A percentile compares a stretch with the other conserved stretches of the same genome.
These are phyloP conservation scores for Kondoa malvinella DNA, from an alignment of 768 basidiomycete genomes.

Conservation along the genomic window DNA sequence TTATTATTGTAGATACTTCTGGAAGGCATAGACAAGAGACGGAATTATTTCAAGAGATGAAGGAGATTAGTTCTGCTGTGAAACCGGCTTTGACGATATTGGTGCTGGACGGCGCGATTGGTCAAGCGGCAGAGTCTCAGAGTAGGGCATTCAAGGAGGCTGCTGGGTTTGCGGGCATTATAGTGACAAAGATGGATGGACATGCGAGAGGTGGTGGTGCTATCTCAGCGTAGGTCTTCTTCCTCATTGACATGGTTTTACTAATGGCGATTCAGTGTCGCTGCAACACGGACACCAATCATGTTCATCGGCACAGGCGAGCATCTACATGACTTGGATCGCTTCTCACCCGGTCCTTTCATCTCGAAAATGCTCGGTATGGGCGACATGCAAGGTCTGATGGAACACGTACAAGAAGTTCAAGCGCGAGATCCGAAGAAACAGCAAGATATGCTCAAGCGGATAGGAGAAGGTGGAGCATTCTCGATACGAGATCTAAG, in stretches of 20 bases:
- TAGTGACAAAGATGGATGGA: constrained; percentile 98
- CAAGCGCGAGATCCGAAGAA: constrained; percentile 54
- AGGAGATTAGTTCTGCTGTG: constrained; percentile 82
- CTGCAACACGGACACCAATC: constrained; percentile 95
- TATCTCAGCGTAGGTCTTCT: constrained; percentile 71
- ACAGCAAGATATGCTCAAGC: constrained; percentile 95
- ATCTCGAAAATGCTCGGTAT: constrained; percentile 89
- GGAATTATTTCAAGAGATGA: constrained; percentile 95
- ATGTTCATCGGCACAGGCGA: constrained; percentile 97
- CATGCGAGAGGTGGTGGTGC: constrained; percentile 98
- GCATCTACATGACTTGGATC: constrained; percentile 90
- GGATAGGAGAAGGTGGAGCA: constrained; percentile 77
- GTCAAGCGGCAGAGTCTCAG: constrained; percentile 95
- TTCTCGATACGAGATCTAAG: constrained; percentile 93
- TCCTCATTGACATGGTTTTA: not conserved
- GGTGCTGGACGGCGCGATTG: constrained; percentile 91
- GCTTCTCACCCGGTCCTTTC: constrained; percentile 89
- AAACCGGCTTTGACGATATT: constrained; percentile 92
- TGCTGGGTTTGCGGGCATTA: constrained; percentile 93
- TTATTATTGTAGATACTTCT: constrained; percentile 96
- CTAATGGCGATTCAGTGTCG: constrained; percentile 48
- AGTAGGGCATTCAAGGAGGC: constrained; percentile 94
- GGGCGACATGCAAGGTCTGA: constrained; percentile 88
- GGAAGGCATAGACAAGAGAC: constrained; percentile 93
- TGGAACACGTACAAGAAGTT: constrained; percentile 97